These are phyloP conservation scores for Pichia sp. DNA, from an alignment of 1,139 yeast genomes.

Conservation along the genomic window DNA sequence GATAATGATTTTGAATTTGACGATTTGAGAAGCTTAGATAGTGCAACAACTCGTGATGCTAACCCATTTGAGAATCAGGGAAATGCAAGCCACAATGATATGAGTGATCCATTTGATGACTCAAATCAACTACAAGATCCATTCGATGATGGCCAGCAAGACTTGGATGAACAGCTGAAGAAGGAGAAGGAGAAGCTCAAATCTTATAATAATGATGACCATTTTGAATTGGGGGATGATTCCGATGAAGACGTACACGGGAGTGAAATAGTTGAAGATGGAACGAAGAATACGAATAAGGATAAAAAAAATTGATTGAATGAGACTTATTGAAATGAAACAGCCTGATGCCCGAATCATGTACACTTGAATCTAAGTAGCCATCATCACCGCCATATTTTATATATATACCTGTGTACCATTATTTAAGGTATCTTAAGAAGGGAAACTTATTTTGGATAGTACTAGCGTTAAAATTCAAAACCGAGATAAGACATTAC, in stretches of 20 bases:
- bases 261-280: not conserved
- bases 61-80: slow-evolving; percentile 25
- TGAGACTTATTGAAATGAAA: too few species aligned
- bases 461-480: too few species aligned
- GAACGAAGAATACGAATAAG: not conserved
- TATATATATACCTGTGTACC: too few species aligned
- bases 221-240: slow-evolving; percentile 24
- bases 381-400: too few species aligned
- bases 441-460: too few species aligned
- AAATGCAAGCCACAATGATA: not conserved
- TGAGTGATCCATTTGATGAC: slow-evolving; percentile 25
- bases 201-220: slow-evolving; percentile 14
- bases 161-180: slow-evolving; percentile 19
- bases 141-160: slow-evolving; percentile 14
- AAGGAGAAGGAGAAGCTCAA: slow-evolving; percentile 16
- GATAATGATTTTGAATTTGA: slow-evolving; percentile 63
- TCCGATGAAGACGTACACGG: slow-evolving; percentile 17
- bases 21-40: slow-evolving; percentile 51
- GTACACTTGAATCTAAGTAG: too few species aligned
- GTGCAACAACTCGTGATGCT: slow-evolving; percentile 7
- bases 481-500: too few species aligned
- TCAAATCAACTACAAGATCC: slow-evolving; percentile 11
- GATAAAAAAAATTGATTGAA: too few species aligned
- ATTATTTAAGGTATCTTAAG: too few species aligned
- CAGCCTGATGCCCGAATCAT: too few species aligned